Evolutionary conservation across 495 filamentous ascomycete species (phyloP).

Genomic region (Aspergillus incahuasiensis): DNA sequence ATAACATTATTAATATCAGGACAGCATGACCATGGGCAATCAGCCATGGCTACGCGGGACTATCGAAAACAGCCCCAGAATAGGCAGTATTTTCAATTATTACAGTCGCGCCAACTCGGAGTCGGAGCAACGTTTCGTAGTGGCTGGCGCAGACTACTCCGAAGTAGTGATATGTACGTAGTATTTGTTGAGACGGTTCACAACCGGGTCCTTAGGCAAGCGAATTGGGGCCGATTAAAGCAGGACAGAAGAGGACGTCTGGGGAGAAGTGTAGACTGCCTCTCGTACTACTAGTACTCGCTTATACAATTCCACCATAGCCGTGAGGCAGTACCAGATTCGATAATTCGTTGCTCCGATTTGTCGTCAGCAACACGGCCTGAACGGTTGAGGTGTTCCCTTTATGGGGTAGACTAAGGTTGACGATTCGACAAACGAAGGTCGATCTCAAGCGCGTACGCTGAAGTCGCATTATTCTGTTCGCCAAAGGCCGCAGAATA

Average conservation of each 20-base stretch:
- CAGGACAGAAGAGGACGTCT: neutral
- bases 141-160: neutral
- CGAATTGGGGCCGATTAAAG: conserved; percentile 11
- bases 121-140: neutral
- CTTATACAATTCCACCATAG: neutral
- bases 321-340: neutral
- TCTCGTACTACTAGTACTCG: neutral
- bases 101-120: neutral
- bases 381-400: neutral
- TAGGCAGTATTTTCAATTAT: neutral
- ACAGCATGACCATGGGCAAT: neutral
- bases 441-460: conserved; percentile 1
- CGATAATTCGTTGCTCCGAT: neutral
- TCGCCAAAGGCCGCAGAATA: conserved; percentile 13
- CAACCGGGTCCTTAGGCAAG: conserved; percentile 9
- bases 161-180: too few relatives aligned
- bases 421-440: neutral
- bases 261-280: too few relatives aligned
- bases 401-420: neutral
- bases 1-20: neutral
- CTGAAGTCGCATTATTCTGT: conserved; percentile 10
- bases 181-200: conserved; percentile 6
- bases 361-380: neutral
- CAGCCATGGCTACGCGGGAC: neutral
- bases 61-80: neutral